Conservation (phyloP, 2,329 filamentous ascomycete species). For the Paecilomyces sp. region DNA sequence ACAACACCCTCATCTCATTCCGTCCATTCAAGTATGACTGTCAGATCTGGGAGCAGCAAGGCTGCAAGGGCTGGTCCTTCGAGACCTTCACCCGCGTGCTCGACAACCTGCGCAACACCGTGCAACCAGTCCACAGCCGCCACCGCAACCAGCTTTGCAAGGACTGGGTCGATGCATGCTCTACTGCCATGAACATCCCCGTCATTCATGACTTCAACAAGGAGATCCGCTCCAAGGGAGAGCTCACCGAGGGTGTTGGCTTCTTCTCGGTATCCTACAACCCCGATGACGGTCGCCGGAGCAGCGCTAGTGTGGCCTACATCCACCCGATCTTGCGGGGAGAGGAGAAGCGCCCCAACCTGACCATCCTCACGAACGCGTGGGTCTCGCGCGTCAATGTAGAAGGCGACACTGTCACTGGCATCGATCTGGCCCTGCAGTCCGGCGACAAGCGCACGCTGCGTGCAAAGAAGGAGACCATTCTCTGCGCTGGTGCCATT, state of each 20-base stretch:
- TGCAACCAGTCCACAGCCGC: slow-evolving; percentile 77
- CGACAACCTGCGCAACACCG: slow-evolving; percentile 80
- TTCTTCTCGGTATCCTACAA: slow-evolving; percentile 92
- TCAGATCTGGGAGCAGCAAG: slow-evolving; percentile 73
- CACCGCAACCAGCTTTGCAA: slow-evolving; percentile 87
- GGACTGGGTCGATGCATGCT: slow-evolving; percentile 81
- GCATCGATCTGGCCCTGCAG: slow-evolving; percentile 62
- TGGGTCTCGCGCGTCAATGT: slow-evolving; percentile 81
- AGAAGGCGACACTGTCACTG: slow-evolving; percentile 61
- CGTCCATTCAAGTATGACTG: slow-evolving; percentile 84
- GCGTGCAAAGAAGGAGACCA: slow-evolving; percentile 63
- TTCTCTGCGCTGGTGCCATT: slow-evolving; percentile 72
- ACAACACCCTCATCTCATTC: slow-evolving; percentile 93
- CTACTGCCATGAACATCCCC: slow-evolving; percentile 70
- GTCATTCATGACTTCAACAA: slow-evolving; percentile 80
- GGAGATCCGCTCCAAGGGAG: slow-evolving; percentile 67
- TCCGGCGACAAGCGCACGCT: slow-evolving; percentile 50
- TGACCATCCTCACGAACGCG: slow-evolving; percentile 79
- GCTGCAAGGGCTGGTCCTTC: slow-evolving; percentile 81
- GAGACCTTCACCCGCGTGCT: slow-evolving; percentile 74
- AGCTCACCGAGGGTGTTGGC: slow-evolving; percentile 68
- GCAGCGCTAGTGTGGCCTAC: slow-evolving; percentile 83
- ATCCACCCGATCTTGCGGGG: slow-evolving; percentile 84
- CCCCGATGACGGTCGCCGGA: slow-evolving; percentile 76
- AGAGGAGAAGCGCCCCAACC: slow-evolving; percentile 72